Evolutionary conservation across 2,329 filamentous ascomycete species (phyloP).

Genomic region (Trichoderma brevicompactum): DNA sequence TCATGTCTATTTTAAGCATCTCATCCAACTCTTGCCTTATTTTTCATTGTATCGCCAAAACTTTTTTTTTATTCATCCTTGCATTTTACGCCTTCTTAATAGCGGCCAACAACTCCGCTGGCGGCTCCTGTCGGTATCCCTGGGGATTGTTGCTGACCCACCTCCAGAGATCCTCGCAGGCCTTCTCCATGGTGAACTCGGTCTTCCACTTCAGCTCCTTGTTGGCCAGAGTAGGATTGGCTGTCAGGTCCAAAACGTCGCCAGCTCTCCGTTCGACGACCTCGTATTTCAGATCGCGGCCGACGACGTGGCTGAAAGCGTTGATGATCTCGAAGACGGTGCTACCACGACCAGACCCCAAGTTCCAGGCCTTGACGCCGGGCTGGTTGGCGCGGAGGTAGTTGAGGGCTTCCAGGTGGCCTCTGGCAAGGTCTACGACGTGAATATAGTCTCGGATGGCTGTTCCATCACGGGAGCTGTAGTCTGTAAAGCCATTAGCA

Average conservation of each 20-base stretch:
- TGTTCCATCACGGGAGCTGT: slow-evolving; percentile 85
- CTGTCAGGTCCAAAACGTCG: slow-evolving; percentile 92
- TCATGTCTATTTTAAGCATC: slow-evolving; percentile 24
- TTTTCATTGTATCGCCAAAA: neutral
- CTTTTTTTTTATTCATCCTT: neutral
- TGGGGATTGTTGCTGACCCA: slow-evolving; percentile 98
- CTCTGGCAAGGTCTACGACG: slow-evolving; percentile 84
- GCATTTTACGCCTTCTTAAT: slow-evolving; percentile 50
- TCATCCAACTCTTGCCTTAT: slow-evolving; percentile 24
- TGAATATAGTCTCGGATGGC: slow-evolving; percentile 98
- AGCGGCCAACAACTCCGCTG: slow-evolving; percentile 74
- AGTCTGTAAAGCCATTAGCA: slow-evolving; percentile 63
- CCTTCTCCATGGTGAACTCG: slow-evolving; percentile 85
- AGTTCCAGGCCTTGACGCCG: slow-evolving; percentile 93
- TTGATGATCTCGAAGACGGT: slow-evolving; percentile 98
- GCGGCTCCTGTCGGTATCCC: slow-evolving; percentile 92
- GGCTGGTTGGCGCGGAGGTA: slow-evolving; percentile 83
- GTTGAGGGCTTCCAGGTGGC: slow-evolving; percentile 87
- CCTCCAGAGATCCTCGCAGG: slow-evolving; percentile 91
- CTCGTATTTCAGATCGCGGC: slow-evolving; percentile 83
- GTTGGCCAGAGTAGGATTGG: slow-evolving; percentile 86
- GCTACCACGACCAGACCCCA: slow-evolving; percentile 91
- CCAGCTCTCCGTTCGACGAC: slow-evolving; percentile 81
- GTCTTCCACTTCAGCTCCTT: slow-evolving; percentile 92
- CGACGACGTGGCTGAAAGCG: slow-evolving; percentile 86